Base-by-base conservation (phyloP, 129 eudicot genomes). In the Flaveria robusta region DNA sequence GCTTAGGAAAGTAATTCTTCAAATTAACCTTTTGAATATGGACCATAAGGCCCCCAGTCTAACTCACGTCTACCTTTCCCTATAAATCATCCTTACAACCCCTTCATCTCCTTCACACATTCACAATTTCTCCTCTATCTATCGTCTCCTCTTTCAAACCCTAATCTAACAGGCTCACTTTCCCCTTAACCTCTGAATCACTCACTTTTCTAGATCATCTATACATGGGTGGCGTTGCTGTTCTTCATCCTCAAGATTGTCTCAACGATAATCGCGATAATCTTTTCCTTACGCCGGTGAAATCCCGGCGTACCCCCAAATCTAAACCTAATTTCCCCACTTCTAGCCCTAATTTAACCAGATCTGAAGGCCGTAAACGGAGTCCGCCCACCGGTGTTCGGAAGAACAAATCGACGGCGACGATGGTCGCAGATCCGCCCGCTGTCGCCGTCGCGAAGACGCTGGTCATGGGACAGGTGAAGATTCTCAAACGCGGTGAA, bases 401-500 rank as follows among this genome's bases (percentile, higher is more conserved):
- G 18, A 71, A 5, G 46, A 29, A 37, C 75, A 80, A 80, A 74
- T n/a, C 82, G 3, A 15, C 79, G 58, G 18, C 79, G 1, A 5
- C 70, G 31, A 16, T 72, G 52, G 83, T 72, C 7, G 3, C 29
- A 14, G 79, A 80, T 46, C 79, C 80, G 16, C 71, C 79, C 5
- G 39, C 39, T 1, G 39, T 34, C 5, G 39, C 39, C 39, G 23
- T 23, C 27, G 77, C 79, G 0, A 77, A 69, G 29, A 43, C 10
- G 14, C 86, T 76, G 2, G 85, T 78, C 1, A 78, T 83, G 84
- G 88, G 88, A n/a, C 84, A 88, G 74, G 83, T 88, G 0, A 86
- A 86, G 72, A 81, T 88, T 4, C 34, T 88, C 72, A 88, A 88
- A 62, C 90, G 90, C 22, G 90, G 90, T 3, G 90, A 88, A 19